phyloP scores from a whole-genome alignment of 2,329 filamentous ascomycete genomes.

The Exserohilum rostratum region DNA sequence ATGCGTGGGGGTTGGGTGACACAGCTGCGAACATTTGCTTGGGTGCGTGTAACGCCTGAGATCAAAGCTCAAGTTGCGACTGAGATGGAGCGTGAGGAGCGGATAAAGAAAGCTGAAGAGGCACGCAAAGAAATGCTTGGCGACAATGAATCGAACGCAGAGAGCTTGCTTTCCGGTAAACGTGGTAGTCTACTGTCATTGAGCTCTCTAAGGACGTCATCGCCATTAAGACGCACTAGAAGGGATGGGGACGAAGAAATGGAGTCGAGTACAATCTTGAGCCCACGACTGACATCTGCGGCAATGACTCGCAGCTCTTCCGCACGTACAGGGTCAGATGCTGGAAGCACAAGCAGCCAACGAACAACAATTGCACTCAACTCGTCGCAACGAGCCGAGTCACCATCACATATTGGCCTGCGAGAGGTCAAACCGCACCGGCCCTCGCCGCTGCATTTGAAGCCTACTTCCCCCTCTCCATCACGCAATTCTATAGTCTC shows the following conservation, averaged over 20 bases:
- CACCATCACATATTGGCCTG: slow-evolving; percentile 27
- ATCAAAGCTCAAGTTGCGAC: slow-evolving; percentile 81
- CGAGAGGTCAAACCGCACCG: slow-evolving; percentile 36
- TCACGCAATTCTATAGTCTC: slow-evolving; percentile 25
- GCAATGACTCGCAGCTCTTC: slow-evolving; percentile 35
- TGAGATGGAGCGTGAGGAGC: slow-evolving; percentile 61
- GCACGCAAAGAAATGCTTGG: slow-evolving; percentile 34
- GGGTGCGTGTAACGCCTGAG: slow-evolving; percentile 82
- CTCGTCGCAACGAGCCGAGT: slow-evolving; percentile 27
- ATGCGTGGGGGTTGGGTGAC: slow-evolving; percentile 93
- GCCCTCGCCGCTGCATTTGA: slow-evolving; percentile 42
- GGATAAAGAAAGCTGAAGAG: slow-evolving; percentile 39
- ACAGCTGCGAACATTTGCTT: slow-evolving; percentile 88
- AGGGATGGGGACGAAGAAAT: slow-evolving; percentile 35
- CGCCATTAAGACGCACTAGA: slow-evolving; percentile 35
- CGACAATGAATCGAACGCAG: slow-evolving; percentile 40
- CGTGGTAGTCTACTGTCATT: slow-evolving; percentile 38
- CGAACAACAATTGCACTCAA: slow-evolving; percentile 43
- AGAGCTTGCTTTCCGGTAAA: slow-evolving; percentile 40
- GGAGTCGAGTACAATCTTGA: slow-evolving; percentile 39
- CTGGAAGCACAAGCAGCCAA: slow-evolving; percentile 45
- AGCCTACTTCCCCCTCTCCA: slow-evolving; percentile 40
- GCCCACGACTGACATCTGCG: slow-evolving; percentile 26
- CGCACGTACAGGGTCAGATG: slow-evolving; percentile 37
- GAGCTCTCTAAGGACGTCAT: slow-evolving; percentile 33